Percentiles rank a stretch among this genome's conserved stretches.
Evolutionary conservation across 2,329 filamentous ascomycete species (phyloP).

Genomic region (Pyrenophora seminiperda): DNA sequence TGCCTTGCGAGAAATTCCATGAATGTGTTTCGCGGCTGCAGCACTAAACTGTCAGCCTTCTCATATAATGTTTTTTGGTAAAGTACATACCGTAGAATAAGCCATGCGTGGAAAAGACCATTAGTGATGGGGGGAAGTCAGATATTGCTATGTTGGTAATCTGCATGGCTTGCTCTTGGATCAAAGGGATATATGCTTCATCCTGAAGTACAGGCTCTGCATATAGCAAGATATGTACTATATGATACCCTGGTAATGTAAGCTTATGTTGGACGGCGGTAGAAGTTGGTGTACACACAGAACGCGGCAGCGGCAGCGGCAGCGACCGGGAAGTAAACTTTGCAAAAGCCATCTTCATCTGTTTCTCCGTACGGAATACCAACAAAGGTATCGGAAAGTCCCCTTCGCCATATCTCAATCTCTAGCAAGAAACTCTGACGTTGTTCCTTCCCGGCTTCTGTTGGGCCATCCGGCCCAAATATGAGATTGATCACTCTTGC

Average conservation of each 20-base stretch:
- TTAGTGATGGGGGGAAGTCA: conserved; percentile 39
- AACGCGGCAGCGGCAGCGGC: conserved; percentile 39
- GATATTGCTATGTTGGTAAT: conserved; percentile 41
- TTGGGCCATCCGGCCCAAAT: conserved; percentile 27
- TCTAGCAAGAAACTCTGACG: conserved; percentile 34
- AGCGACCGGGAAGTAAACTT: conserved; percentile 41
- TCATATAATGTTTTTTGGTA: neutral
- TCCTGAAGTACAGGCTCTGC: conserved; percentile 39
- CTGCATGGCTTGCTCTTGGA: conserved; percentile 40
- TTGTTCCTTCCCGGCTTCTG: conserved; percentile 18
- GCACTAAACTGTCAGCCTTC: neutral
- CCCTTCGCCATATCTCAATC: conserved; percentile 35
- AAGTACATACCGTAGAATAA: conserved; percentile 37
- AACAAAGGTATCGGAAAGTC: conserved; percentile 37
- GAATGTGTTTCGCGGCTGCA: conserved; percentile 44
- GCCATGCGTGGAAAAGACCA: conserved; percentile 41
- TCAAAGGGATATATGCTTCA: conserved; percentile 28
- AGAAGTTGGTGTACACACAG: conserved; percentile 10
- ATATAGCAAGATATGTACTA: conserved; percentile 40
- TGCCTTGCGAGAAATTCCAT: conserved; percentile 40
- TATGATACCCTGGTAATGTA: conserved; percentile 32
- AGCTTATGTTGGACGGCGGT: neutral
- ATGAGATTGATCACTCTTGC: conserved; percentile 38
- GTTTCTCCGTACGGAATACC: conserved; percentile 40
- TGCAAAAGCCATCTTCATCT: conserved; percentile 40